Conservation (phyloP, 2,329 filamentous ascomycete species). For the Dactylonectria estremocensis region DNA sequence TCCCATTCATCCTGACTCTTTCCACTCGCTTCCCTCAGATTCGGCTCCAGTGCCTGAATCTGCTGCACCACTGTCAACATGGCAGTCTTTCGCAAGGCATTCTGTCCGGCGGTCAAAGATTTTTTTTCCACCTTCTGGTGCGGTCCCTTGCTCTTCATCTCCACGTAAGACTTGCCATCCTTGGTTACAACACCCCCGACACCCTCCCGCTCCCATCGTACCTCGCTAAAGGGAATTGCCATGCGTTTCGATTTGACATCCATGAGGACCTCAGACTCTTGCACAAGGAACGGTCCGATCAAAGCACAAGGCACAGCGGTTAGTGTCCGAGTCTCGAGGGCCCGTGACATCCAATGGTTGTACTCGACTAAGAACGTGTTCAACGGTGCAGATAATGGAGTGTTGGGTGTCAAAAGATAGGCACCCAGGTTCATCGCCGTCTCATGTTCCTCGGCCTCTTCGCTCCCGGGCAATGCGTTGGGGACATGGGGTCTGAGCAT, state of each 20-base stretch:
- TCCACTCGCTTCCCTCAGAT: conserved; percentile 85
- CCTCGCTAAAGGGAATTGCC: conserved; percentile 88
- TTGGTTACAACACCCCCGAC: conserved; percentile 75
- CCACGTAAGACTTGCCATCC: conserved; percentile 73
- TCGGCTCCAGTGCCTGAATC: conserved; percentile 87
- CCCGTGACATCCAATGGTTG: conserved; percentile 85
- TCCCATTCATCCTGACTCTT: conserved; percentile 96
- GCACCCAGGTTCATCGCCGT: conserved; percentile 80
- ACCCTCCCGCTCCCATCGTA: conserved; percentile 89
- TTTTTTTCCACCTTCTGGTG: conserved; percentile 60
- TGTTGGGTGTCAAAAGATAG: conserved; percentile 87
- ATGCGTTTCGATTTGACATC: conserved; percentile 82
- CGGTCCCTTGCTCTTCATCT: conserved; percentile 65
- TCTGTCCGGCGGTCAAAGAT: conserved; percentile 76
- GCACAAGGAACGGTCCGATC: conserved; percentile 82
- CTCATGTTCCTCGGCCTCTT: conserved; percentile 70
- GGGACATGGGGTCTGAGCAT: conserved; percentile 86
- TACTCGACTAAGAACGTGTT: conserved; percentile 89
- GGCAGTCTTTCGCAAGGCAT: conserved; percentile 83
- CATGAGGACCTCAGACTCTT: conserved; percentile 81
- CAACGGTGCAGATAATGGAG: conserved; percentile 83
- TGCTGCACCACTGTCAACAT: conserved; percentile 85
- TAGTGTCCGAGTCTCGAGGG: conserved; percentile 80
- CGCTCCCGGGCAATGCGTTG: conserved; percentile 55
- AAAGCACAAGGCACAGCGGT: conserved; percentile 84